Evolutionary conservation across 495 filamentous ascomycete genomes (phyloP).

Genomic region (Penicillium taxi): DNA sequence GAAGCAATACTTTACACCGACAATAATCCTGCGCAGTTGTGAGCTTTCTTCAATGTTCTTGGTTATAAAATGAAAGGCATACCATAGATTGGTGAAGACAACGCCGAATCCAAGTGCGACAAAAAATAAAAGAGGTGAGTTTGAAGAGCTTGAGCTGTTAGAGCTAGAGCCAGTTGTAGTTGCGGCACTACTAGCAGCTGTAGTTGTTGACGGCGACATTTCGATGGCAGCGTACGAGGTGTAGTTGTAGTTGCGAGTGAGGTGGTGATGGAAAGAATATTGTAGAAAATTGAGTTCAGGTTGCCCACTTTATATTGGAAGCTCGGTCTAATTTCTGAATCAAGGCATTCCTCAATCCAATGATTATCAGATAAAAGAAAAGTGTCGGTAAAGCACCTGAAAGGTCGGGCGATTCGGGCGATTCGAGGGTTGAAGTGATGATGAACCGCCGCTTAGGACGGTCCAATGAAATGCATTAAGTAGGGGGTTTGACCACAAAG

Average conservation of each 20-base stretch:
- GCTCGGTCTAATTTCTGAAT: too few species aligned
- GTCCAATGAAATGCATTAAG: constrained; percentile 5
- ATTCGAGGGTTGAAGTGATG: not conserved
- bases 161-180: constrained; percentile 14
- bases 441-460: constrained; percentile 1
- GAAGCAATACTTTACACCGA: constrained; percentile 99
- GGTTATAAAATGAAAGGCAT: constrained; percentile 16
- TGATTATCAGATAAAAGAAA: too few species aligned
- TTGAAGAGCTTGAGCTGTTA: constrained; percentile 41
- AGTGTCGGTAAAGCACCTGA: too few species aligned
- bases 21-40: constrained; percentile 75
- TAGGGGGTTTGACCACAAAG: constrained; percentile 4
- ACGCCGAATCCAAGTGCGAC: constrained; percentile 96
- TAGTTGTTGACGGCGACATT: constrained; percentile 19
- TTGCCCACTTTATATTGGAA: constrained; percentile 1
- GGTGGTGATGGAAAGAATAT: not conserved
- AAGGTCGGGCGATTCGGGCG: not conserved
- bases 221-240: too few species aligned
- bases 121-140: constrained; percentile 89
- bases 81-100: constrained; percentile 99
- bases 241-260: not conserved
- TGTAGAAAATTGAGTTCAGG: constrained; percentile 2
- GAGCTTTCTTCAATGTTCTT: constrained; percentile 1
- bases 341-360: too few species aligned
- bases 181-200: constrained; percentile 15